Percentiles rank a stretch among this genome's conserved stretches.
phyloP scores from a whole-genome alignment of 2,329 filamentous ascomycete species.

The Fusarium kyushuense region DNA sequence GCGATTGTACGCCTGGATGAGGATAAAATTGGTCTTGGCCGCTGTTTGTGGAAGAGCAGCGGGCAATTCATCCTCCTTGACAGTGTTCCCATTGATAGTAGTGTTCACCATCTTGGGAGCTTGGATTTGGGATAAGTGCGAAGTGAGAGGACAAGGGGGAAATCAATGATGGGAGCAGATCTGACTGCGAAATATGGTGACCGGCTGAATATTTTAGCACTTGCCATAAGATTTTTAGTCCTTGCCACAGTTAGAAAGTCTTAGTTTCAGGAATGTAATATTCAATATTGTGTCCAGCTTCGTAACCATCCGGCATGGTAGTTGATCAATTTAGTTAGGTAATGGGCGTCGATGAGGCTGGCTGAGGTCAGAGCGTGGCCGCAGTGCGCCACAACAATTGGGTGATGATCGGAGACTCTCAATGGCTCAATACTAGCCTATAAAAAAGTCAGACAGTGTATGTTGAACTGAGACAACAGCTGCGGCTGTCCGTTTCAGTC shows the following conservation, averaged over 20 bases:
- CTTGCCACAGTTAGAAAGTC: background rate
- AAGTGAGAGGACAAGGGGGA: background rate
- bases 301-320: background rate
- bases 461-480: background rate
- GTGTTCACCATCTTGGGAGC: background rate
- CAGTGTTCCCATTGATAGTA: background rate
- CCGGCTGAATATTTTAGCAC: background rate
- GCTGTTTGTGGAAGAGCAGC: background rate
- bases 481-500: background rate
- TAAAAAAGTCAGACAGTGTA: too few relatives aligned
- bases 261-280: accelerated
- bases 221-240: background rate
- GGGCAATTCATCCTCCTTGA: background rate
- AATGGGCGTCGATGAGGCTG: background rate
- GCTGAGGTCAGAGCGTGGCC: background rate
- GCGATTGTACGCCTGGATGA: background rate
- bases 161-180: background rate
- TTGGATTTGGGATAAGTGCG: background rate
- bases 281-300: background rate
- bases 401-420: background rate
- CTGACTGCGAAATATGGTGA: background rate
- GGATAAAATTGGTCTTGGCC: background rate
- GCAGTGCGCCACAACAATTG: background rate
- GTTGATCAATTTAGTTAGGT: background rate
- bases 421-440: background rate